Evolutionary conservation across 1,284 basidiomycete genomes (phyloP), one percentile per base, ranked within the genome.

Genomic region (Phenoliferia sp.): DNA sequence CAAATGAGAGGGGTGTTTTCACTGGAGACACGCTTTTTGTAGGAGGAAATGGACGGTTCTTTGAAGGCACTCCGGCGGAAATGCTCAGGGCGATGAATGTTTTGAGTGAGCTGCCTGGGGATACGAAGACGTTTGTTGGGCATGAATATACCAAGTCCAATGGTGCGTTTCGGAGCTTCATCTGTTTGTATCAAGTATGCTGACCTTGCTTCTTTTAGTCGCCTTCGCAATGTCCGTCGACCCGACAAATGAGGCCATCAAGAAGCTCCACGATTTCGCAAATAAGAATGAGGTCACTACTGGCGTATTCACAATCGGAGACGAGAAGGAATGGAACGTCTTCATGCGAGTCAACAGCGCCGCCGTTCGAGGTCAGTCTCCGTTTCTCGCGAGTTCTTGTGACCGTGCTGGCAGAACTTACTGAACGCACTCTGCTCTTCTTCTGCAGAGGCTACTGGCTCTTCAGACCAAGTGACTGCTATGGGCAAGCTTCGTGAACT

Each of bases 21-120:
- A 97, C 95, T 0, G 93, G 94, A 83, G 95, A 99, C 78, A 98
- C 95, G 0, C 87, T 99, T 61, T 98, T 99, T 82, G 85, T 92
- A 70, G 92, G 85, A 4, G 94, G 94, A 9, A 95, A 91, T 77
- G 95, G 95, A n/a, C 86, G 94, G 9, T 98, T 98, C 84, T 98
- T 98, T 76, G 94, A 98, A 80, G 94, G 94, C 52, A 88, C 85
- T 3, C 88, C 88, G 0, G 80, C 83, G 15, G 88, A 98, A 80
- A 99, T 99, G 95, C 83, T 89, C 76, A 79, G 83, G 7, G 86
- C 92, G 6, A 84, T 96, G 54, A 85, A 85, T 39, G 84, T 68
- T 86, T 83, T 80, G 35, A 71, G 75, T 17, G 84, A 83, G 0
- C 84, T 99, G 15, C 94, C 94, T 0, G 83, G 88, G 69, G 82